A percentile compares a stretch with the other conserved stretches of the same genome.
phyloP scores from a whole-genome alignment of 352 stramenopile species.

The Phytophthora megakarya region DNA sequence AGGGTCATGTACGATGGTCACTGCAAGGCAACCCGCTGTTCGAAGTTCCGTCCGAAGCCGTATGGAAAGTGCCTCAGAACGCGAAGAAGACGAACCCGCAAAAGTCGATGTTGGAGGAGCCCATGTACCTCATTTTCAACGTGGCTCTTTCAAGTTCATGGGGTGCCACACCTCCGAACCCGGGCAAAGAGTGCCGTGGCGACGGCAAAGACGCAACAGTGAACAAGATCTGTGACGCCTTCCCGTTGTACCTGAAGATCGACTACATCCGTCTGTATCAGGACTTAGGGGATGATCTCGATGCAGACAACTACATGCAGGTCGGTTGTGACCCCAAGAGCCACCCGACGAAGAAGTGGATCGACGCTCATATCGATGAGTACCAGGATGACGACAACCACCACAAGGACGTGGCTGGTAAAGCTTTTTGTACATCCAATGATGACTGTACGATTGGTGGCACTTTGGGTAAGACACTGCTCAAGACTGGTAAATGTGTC shows the following conservation, averaged over 20 bases:
- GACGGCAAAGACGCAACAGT: constrained; percentile 36
- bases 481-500: constrained; percentile 46
- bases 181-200: constrained; percentile 34
- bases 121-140: constrained; percentile 93
- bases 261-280: constrained; percentile 92
- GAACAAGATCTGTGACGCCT: constrained; percentile 55
- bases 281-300: constrained; percentile 38
- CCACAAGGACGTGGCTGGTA: constrained; percentile 51
- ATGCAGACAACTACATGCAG: constrained; percentile 44
- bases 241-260: constrained; percentile 60
- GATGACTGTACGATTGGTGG: constrained; percentile 60
- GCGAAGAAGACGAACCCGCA: constrained; percentile 48
- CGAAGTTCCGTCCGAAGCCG: constrained; percentile 61
- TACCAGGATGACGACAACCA: constrained; percentile 59
- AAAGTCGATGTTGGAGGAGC: constrained; percentile 91
- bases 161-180: too few species aligned
- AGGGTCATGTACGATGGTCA: constrained; percentile 53
- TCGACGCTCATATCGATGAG: constrained; percentile 48
- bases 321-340: constrained; percentile 46
- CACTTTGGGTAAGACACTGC: constrained; percentile 7
- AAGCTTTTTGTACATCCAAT: constrained; percentile 50
- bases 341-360: constrained; percentile 56
- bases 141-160: too few species aligned
- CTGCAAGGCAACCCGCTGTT: constrained; percentile 82
- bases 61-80: constrained; percentile 48